Base-by-base conservation (phyloP, 768 basidiomycete genomes). In the Russula foetens region DNA sequence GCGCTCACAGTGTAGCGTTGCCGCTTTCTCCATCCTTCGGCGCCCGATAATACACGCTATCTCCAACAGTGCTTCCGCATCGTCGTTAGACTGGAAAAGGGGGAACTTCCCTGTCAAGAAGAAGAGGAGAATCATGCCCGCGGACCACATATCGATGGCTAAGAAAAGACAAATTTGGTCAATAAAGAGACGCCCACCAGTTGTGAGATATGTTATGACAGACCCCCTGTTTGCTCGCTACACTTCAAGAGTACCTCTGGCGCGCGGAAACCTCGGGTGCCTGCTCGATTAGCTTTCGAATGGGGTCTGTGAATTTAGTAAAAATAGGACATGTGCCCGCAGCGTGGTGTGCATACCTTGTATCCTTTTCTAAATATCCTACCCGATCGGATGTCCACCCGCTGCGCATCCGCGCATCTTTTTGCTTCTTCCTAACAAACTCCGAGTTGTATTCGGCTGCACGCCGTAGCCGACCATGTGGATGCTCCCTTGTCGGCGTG, bases 71-170 rank as follows among this genome's bases (percentile, higher is more conserved):
- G 95, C 97, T 71, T 99, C 96, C 38, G 86, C 81, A 69, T 99
- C 97, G 68, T 98, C 93, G 67, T 82, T 89, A 21, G 94, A 92
- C 66, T 92, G 89, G 74, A 98, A 94, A 29, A 98, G 73, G 1
- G 97, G 97, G 69, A 98, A 99, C 66, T 96, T 97, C 46, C 84
- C 82, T 0, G 86, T 87, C 38, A 99, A 77, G 75, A 98, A 95
- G 75, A 95, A 95, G 7, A 98, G 79, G 0, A 99, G 74, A 55
- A 98, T 97, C 68, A 87, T 85, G 0, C 97, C 97, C 7, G 84
- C 91, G 0, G 95, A 88, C 97, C 97, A 99, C 48, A 98, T 83
- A 67, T 99, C 97, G 69, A 98, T 88, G 2, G 96, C 97, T 99
- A 69, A 48, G 17, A 35, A n/a, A 17, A 9, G 61, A 28, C 41